Evolutionary conservation across 331 rosid genomes (phyloP), one percentile per base, ranked within the genome.

Genomic region (Ulmus americana): DNA sequence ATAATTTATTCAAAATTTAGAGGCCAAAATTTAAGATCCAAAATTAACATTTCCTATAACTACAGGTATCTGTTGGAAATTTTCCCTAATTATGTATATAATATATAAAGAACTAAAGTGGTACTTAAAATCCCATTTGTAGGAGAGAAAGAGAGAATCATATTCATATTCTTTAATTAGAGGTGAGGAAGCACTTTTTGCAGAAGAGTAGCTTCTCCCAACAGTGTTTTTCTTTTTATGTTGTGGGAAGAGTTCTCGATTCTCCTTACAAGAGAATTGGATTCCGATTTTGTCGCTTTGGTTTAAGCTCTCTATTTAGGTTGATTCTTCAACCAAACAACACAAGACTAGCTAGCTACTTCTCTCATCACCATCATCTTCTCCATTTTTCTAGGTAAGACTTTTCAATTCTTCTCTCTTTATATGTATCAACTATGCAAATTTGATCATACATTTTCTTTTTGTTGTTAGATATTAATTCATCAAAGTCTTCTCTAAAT

Each of bases 201-300:
- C 40, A 60, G 4, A 58, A 6, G 39, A 45, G n/a, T 10, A n/a
- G 15, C 11, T 39, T 8, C 13, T 5, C n/a, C 15, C 15, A 2
- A 6, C 14, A 10, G 50, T 64, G 13, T 39, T 38, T 41, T 13
- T 1, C 10, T 39, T 48, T 49, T 51, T 53, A 5, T 20, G 10
- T 10, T 49, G 15, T 5, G n/a, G 46, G 11, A 10, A 65, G 70
- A 53, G 42, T 28, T 16, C 22, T 13, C 10, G 10, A 54, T 55
- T 67, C 35, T 28, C 55, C 45, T 5, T 67, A n/a, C 4, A 28
- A 28, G 71, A 12, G 71, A 67, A 67, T 67, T n/a, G 45, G 71
- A 67, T 67, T 67, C 71, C 42, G n/a, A 8, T 55, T 55, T 67
- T 55, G 54, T 55, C 45, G 10, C 15, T 39, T 39, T 55, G 45